These are phyloP conservation scores for Claviceps sp. DNA, from an alignment of 2,329 filamentous ascomycete genomes.

Conservation along the genomic window DNA sequence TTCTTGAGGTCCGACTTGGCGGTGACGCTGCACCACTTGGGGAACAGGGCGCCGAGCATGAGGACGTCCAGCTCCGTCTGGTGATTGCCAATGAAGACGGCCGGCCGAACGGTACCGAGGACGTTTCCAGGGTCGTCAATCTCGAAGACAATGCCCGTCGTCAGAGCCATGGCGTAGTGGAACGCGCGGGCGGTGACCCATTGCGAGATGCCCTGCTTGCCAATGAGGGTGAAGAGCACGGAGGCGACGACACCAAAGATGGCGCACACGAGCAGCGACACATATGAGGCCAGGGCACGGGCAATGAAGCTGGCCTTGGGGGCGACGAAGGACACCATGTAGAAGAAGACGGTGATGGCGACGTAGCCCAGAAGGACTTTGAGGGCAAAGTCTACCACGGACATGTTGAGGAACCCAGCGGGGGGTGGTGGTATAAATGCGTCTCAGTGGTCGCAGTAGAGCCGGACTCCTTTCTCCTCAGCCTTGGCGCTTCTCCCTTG, in stretches of 20 bases:
- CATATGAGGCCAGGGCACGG: slow-evolving; percentile 52
- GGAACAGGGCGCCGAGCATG: slow-evolving; percentile 81
- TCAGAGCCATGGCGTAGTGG: slow-evolving; percentile 61
- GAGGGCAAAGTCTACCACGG: slow-evolving; percentile 22
- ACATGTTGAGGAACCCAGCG: slow-evolving; percentile 2
- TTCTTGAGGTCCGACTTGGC: slow-evolving; percentile 75
- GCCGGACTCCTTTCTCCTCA: neutral
- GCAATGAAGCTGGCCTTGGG: slow-evolving; percentile 54
- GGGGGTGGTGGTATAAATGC: neutral
- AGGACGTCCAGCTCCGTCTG: slow-evolving; percentile 93
- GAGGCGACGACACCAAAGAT: slow-evolving; percentile 65
- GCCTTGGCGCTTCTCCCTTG: neutral
- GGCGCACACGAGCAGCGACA: slow-evolving; percentile 46
- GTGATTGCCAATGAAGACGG: slow-evolving; percentile 88
- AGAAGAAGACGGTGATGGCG: slow-evolving; percentile 41
- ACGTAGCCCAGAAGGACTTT: slow-evolving; percentile 39
- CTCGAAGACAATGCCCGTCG: slow-evolving; percentile 67
- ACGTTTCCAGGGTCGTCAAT: slow-evolving; percentile 53
- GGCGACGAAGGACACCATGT: slow-evolving; percentile 44
- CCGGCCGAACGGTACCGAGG: slow-evolving; percentile 56
- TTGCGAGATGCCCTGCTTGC: slow-evolving; percentile 66
- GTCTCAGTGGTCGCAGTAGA: neutral
- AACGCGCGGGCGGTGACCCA: slow-evolving; percentile 73
- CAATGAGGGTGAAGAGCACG: slow-evolving; percentile 54
- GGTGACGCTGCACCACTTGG: slow-evolving; percentile 81